These are phyloP conservation scores for Myxozyma geophila DNA, from an alignment of 805 yeast genomes.

Conservation along the genomic window DNA sequence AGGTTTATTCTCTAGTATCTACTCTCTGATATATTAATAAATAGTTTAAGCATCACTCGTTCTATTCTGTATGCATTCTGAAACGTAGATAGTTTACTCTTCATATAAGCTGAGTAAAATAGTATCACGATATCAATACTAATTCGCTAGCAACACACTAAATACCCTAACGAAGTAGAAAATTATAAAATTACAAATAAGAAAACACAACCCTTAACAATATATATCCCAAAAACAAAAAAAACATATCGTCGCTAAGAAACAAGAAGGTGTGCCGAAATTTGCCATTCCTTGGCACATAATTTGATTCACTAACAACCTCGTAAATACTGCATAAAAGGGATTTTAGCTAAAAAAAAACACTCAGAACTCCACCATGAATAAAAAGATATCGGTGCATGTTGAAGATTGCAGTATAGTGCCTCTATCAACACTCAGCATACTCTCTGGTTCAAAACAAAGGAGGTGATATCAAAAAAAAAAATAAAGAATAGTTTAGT, in stretches of 20 bases:
- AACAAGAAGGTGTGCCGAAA: too few relatives aligned
- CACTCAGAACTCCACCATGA: constrained; percentile 8
- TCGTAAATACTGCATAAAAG: background rate
- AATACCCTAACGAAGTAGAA: too few relatives aligned
- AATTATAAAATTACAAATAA: too few relatives aligned
- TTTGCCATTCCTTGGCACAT: too few relatives aligned
- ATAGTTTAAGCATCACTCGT: too few relatives aligned
- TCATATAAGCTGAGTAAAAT: too few relatives aligned
- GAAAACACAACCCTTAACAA: too few relatives aligned
- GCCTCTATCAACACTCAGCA: background rate
- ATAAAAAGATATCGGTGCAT: background rate
- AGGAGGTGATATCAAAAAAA: background rate
- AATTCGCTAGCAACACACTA: too few relatives aligned
- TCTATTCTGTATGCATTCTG: too few relatives aligned
- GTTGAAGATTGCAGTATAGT: background rate
- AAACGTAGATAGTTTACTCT: too few relatives aligned
- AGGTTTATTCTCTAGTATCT: background rate
- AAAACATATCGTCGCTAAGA: background rate
- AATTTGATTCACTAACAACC: background rate
- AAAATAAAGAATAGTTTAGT: constrained; percentile 3
- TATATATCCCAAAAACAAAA: background rate
- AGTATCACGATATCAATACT: too few relatives aligned
- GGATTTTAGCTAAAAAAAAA: background rate
- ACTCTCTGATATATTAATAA: background rate
- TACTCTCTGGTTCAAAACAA: background rate